A percentile compares a stretch with the other conserved stretches of the same genome.
These are phyloP conservation scores for Gossypium aridum DNA, from an alignment of 441 rosid species.

Conservation along the genomic window DNA sequence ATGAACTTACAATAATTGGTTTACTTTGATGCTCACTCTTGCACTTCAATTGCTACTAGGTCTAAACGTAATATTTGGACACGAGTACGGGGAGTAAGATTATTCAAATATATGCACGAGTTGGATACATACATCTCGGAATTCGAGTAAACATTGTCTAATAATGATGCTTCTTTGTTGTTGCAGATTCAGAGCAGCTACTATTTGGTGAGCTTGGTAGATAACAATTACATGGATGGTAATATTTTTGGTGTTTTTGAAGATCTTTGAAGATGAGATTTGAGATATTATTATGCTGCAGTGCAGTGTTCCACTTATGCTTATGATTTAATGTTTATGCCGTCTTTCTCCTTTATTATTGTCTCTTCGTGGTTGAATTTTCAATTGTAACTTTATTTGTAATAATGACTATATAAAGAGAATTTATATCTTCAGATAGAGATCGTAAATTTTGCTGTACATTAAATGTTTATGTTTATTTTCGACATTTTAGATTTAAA, in stretches of 20 bases:
- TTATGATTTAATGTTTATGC: not conserved
- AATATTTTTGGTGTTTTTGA: constrained; percentile 69
- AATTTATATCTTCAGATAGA: too few species aligned
- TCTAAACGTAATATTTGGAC: not conserved
- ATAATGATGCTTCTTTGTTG: not conserved
- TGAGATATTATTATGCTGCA: not conserved
- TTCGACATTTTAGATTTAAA: too few species aligned
- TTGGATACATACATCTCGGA: not conserved
- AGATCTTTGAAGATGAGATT: constrained; percentile 37
- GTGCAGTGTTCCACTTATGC: not conserved
- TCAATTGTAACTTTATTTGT: not conserved
- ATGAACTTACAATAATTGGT: not conserved
- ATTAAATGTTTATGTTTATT: too few species aligned
- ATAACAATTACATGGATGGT: constrained; percentile 67
- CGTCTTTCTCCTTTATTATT: not conserved
- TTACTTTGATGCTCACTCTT: too few species aligned
- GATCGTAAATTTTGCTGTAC: too few species aligned
- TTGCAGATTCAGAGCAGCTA: constrained; percentile 72
- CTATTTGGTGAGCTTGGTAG: constrained; percentile 91
- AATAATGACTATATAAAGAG: not conserved
- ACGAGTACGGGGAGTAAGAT: not conserved
- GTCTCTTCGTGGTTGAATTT: not conserved
- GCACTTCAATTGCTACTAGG: not conserved
- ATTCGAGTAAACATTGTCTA: not conserved
- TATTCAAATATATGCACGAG: not conserved